These are phyloP conservation scores for Annulohypoxylon nitens DNA, from an alignment of 495 filamentous ascomycete species.

Conservation along the genomic window DNA sequence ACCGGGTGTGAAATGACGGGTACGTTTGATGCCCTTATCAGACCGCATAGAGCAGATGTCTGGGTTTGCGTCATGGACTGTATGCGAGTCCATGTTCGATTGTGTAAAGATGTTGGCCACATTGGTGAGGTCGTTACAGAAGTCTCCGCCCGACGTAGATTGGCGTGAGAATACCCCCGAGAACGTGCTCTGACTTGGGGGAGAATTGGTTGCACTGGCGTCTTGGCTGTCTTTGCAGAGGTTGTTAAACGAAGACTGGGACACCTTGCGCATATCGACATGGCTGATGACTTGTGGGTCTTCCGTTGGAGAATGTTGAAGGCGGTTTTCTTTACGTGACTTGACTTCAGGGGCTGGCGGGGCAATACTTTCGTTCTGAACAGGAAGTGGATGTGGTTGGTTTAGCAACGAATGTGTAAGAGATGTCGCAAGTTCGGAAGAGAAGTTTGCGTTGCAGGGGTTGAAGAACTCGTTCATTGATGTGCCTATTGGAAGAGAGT, in stretches of 20 bases:
- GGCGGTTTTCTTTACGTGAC: conserved; percentile 56
- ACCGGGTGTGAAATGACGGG: conserved; percentile 60
- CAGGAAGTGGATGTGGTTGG: conserved; percentile 57
- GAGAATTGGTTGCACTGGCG: conserved; percentile 43
- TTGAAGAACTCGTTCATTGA: conserved; percentile 50
- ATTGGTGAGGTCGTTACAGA: conserved; percentile 47
- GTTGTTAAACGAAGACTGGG: conserved; percentile 51
- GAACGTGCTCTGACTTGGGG: conserved; percentile 45
- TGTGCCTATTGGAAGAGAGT: conserved; percentile 26
- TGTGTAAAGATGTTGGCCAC: conserved; percentile 39
- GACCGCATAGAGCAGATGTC: conserved; percentile 34
- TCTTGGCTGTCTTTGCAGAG: conserved; percentile 41
- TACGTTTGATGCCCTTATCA: conserved; percentile 54
- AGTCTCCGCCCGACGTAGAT: conserved; percentile 46
- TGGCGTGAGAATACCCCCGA: conserved; percentile 46
- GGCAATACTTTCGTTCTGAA: conserved; percentile 45
- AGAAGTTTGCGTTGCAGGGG: conserved; percentile 44
- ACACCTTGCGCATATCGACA: conserved; percentile 52
- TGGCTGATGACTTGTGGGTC: conserved; percentile 32
- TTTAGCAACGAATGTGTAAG: conserved; percentile 60
- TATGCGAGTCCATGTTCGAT: conserved; percentile 29
- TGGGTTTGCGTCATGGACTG: conserved; percentile 14
- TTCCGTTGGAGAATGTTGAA: conserved; percentile 38
- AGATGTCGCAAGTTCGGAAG: conserved; percentile 54
- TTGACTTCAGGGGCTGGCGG: conserved; percentile 54